Percentiles rank a stretch among this genome's conserved stretches.
Conservation (phyloP, 192 early-diverging fungal genomes). For the Linnemannia exigua region DNA sequence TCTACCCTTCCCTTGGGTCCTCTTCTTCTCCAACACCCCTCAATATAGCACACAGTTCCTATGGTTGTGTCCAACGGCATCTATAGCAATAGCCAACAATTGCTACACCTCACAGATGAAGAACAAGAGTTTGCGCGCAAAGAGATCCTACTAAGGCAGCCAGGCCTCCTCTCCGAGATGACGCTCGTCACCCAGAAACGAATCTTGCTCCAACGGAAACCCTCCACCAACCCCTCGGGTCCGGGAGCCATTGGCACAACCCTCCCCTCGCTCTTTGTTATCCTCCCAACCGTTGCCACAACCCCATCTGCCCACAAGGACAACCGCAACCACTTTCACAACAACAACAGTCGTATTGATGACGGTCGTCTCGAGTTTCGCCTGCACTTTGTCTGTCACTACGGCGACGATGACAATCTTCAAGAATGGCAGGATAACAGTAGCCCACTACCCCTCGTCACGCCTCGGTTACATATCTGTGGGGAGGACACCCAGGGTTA, state of each 20-base stretch:
- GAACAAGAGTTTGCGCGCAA: neutral
- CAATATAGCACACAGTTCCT: too few species aligned
- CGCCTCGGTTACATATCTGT: constrained; percentile 21
- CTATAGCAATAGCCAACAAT: too few species aligned
- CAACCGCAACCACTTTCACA: constrained; percentile 4
- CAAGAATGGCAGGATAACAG: constrained; percentile 2
- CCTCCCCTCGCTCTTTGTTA: constrained; percentile 22
- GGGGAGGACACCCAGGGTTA: constrained; percentile 15
- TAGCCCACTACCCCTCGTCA: neutral
- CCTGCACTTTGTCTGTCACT: constrained; percentile 42
- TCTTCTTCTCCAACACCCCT: too few species aligned
- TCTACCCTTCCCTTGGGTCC: neutral
- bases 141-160: constrained; percentile 9
- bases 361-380: constrained; percentile 8
- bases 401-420: neutral
- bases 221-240: neutral
- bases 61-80: too few species aligned
- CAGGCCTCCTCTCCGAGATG: constrained; percentile 14
- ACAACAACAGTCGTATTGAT: constrained; percentile 7
- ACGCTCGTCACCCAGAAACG: constrained; percentile 20
- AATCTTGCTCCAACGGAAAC: constrained; percentile 19
- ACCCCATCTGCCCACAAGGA: neutral
- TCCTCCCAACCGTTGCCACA: constrained; percentile 6
- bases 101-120: neutral
- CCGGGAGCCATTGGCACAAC: constrained; percentile 1